Evolutionary conservation across 805 yeast genomes (phyloP), one percentile per base, ranked within the genome.

Genomic region (Yamadazyma scolyti): DNA sequence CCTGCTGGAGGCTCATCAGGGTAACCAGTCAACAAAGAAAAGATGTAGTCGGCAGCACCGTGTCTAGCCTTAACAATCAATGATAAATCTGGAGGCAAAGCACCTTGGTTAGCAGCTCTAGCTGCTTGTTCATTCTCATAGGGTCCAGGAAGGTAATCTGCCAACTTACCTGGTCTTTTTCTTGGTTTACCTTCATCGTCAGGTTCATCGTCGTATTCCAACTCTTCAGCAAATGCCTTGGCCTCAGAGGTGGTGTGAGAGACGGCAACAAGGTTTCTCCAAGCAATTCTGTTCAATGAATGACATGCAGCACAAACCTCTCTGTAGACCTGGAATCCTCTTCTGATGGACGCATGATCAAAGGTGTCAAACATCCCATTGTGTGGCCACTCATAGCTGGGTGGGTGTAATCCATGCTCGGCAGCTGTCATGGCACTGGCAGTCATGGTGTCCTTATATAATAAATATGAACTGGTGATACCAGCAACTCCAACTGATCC

Each of bases 231-330:
- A 82, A 93, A 80, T 13, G 76, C 94, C 67, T 84, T 84, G 50
- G 81, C 96, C 68, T 93, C 98, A 43, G 77, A 53, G 52, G 86
- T 74, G 37, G 94, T 79, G 73, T 90, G 97, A 30, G 96, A 83
- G 25, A 93, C 98, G 64, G 94, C 98, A 46, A 93, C 96, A 54
- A 93, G 68, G 53, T 89, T 83, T 78, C 98, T 87, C 98, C 98
- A 93, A 25, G 97, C 96, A 47, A 93, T 82, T 73, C 96, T 79
- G 61, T 89, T 90, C 53, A 93, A 70, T 20, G 98, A 90, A 70
- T 93, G 98, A 68, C 98, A 93, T 34, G 97, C 93, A 40, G 98
- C 95, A 75, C 98, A 93, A 33, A 93, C 98, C 70, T 93, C 98
- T 66, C 88, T 82, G 76, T 93, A 93, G 40, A 93, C 98, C 63